Conservation (phyloP, 495 filamentous ascomycete genomes). For the Rhypophila decipiens region DNA sequence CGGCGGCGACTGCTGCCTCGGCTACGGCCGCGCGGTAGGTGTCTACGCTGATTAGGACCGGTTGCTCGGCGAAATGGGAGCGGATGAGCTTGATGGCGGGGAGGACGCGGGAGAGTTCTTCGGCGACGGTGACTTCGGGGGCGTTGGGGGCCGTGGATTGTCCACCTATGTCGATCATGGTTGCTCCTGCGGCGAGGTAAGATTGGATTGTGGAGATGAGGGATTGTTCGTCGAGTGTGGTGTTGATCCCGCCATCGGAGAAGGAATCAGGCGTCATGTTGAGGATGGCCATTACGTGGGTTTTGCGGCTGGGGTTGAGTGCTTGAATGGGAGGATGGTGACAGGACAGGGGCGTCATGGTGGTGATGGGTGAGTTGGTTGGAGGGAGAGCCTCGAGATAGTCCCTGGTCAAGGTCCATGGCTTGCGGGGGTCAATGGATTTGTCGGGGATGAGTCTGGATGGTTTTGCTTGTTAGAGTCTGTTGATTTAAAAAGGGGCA, state of each 20-base stretch:
- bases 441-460: conserved; percentile 61
- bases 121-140: conserved; percentile 53
- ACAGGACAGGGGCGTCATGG: conserved; percentile 60
- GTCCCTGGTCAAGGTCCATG: conserved; percentile 47
- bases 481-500: not conserved
- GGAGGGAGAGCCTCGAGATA: conserved; percentile 60
- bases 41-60: conserved; percentile 75
- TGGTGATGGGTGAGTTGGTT: conserved; percentile 49
- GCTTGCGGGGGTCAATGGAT: conserved; percentile 38
- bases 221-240: conserved; percentile 14
- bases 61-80: conserved; percentile 51
- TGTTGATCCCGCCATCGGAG: conserved; percentile 76
- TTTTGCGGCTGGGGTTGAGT: conserved; percentile 57
- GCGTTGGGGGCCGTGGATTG: conserved; percentile 82
- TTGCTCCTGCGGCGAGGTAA: conserved; percentile 62
- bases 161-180: conserved; percentile 87
- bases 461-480: no score
- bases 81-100: conserved; percentile 72
- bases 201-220: conserved; percentile 41
- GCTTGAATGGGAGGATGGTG: conserved; percentile 55
- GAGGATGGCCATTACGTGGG: conserved; percentile 86
- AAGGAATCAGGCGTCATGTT: conserved; percentile 97
- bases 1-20: conserved; percentile 68
- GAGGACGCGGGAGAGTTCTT: conserved; percentile 73
- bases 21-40: conserved; percentile 88